Evolutionary conservation across 2,329 filamentous ascomycete genomes (phyloP), one percentile per base, ranked within the genome.

Genomic region (Exophiala spinifera): DNA sequence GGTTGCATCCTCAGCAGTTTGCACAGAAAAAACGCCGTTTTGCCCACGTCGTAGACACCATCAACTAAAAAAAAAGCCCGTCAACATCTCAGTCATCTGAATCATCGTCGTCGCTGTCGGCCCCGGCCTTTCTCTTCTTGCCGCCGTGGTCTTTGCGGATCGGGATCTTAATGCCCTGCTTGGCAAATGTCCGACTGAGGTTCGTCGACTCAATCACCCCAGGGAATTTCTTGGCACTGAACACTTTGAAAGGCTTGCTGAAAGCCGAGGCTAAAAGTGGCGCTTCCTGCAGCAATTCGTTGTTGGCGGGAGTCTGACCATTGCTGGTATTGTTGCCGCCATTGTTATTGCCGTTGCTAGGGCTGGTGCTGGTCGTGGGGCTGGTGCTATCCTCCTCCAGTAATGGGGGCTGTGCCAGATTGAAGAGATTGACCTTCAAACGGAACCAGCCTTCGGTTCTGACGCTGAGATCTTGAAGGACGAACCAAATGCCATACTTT

Each of bases 201-300:
- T 84, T 74, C 0, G 94, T 99, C 70, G 88, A 95, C 69, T 97
- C 92, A 54, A 95, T 96, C 1, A 99, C 94, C 37, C 94, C 94
- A 0, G 94, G 94, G 71, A 99, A 99, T 67, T 96, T 96, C 79
- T 99, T 99, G 45, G 94, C 94, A 2, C 89, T 95, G 73, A 87
- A 97, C 25, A 99, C 94, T 50, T 90, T 89, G 76, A 99, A 97
- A 2, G 85, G 80, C 3, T 95, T 88, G 45, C 89, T 95, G 72
- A 92, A 97, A 64, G 85, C 86, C 7, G 86, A 87, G 1, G 92
- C 91, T 15, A 97, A 80, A 11, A 96, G 87, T 0, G 89, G 89
- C 14, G 60, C 58, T 46, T 57, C 51, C 14, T 42, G 28, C 13
- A 56, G 44, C 15, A 62, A 48, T 36, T 59, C 47, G 13, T 44